A percentile compares a stretch with the other conserved stretches of the same genome.
Conservation (phyloP, 768 basidiomycete genomes). For the Panaeolus papilionaceus region DNA sequence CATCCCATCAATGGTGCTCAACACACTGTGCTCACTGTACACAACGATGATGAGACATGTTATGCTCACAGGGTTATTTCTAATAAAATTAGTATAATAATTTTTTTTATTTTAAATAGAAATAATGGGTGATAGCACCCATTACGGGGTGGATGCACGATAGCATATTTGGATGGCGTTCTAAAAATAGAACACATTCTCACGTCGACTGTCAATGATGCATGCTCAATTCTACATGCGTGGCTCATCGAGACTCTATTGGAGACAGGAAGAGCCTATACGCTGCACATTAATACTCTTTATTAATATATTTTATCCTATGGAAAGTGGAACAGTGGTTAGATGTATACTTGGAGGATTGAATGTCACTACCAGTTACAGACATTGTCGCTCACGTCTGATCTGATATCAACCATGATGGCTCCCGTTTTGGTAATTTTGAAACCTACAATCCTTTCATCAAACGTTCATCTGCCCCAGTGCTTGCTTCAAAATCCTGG, state of each 20-base stretch:
- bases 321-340: no score
- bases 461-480: no score
- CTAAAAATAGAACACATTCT: neutral
- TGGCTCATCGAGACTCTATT: neutral
- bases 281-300: no score
- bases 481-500: no score
- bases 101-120: neutral
- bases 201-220: neutral
- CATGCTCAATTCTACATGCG: neutral
- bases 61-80: neutral
- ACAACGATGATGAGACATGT: neutral
- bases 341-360: no score
- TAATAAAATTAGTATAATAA: neutral
- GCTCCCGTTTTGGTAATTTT: no score
- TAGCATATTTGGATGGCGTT: neutral
- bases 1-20: neutral
- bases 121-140: neutral
- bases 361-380: no score
- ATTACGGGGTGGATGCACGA: neutral
- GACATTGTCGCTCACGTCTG: no score
- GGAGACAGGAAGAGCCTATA: no score
- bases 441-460: no score
- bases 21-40: neutral
- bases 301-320: no score
- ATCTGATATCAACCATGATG: no score